A percentile compares a stretch with the other conserved stretches of the same genome.
Evolutionary conservation across 139 green algal species (phyloP).

Genomic region (Choricystis sp.): DNA sequence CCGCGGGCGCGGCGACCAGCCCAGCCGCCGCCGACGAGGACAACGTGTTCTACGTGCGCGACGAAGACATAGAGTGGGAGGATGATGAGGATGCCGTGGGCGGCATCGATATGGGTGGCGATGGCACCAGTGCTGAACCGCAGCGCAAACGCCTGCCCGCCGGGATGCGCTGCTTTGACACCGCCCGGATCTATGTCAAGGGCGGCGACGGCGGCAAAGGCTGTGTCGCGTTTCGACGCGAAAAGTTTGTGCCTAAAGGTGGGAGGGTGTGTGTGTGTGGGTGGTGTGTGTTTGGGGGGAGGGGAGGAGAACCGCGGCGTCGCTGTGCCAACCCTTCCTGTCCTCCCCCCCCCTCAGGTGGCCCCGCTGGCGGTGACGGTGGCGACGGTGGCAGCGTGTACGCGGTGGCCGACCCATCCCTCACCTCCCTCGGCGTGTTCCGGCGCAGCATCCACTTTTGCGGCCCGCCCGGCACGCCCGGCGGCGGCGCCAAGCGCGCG

Average conservation of each 20-base stretch:
- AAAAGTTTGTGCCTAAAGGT: constrained; percentile 86
- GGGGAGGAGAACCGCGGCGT: neutral
- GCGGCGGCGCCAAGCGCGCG: constrained; percentile 47
- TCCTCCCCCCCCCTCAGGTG: too few relatives aligned
- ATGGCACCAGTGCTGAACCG: neutral
- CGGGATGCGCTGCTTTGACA: constrained; percentile 88
- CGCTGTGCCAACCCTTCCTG: too few relatives aligned
- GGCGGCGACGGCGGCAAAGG: constrained; percentile 81
- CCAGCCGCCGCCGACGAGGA: too few relatives aligned
- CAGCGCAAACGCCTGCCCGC: constrained; percentile 41
- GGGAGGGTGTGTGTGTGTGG: too few relatives aligned
- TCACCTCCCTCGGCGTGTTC: constrained; percentile 67
- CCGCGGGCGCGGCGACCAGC: too few relatives aligned
- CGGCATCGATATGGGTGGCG: neutral
- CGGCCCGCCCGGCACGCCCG: constrained; percentile 19
- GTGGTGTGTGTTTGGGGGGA: too few relatives aligned
- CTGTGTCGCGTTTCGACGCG: constrained; percentile 85
- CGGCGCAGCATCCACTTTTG: constrained; percentile 33
- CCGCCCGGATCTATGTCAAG: constrained; percentile 74
- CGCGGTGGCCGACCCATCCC: constrained; percentile 41
- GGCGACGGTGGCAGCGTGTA: constrained; percentile 72
- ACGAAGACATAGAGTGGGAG: too few relatives aligned
- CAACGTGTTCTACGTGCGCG: too few relatives aligned
- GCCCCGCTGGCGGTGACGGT: constrained; percentile 78
- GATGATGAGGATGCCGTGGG: too few relatives aligned